Evolutionary conservation across 129 eudicot species (phyloP).

Genomic region (Centaurea solstitialis): DNA sequence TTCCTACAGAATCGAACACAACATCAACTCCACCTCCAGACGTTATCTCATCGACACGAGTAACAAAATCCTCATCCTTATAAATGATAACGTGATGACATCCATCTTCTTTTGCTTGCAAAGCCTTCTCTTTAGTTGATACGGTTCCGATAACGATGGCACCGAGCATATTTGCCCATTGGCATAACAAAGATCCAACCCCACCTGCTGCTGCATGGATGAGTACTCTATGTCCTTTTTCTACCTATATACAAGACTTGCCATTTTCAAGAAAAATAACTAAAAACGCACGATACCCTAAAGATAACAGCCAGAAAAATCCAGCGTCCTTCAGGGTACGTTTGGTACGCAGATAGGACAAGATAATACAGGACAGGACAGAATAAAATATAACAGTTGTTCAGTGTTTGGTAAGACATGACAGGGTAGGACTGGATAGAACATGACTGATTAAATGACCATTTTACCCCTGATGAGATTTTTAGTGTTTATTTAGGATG

Average conservation of each 20-base stretch:
- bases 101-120: conserved; percentile 82
- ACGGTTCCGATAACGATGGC: conserved; percentile 84
- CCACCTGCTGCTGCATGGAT: conserved; percentile 91
- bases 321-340: not conserved
- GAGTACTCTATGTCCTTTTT: conserved; percentile 68
- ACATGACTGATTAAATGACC: no score
- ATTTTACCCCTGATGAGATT: no score
- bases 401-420: no score
- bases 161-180: conserved; percentile 77
- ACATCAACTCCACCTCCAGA: conserved; percentile 77
- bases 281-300: not conserved
- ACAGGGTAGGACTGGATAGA: no score
- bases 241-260: conserved; percentile 43
- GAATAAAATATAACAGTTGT: no score
- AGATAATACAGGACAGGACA: no score
- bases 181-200: conserved; percentile 75
- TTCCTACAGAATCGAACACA: conserved; percentile 88
- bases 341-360: no score
- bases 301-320: not conserved
- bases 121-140: conserved; percentile 70
- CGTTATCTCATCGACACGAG: conserved; percentile 73
- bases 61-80: conserved; percentile 71
- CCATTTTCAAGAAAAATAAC: not conserved
- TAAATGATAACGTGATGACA: conserved; percentile 73
- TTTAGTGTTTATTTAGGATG: no score